A percentile compares a stretch with the other conserved stretches of the same genome.
phyloP scores from a whole-genome alignment of 768 basidiomycete species.

The Collybiopsis confluens region DNA sequence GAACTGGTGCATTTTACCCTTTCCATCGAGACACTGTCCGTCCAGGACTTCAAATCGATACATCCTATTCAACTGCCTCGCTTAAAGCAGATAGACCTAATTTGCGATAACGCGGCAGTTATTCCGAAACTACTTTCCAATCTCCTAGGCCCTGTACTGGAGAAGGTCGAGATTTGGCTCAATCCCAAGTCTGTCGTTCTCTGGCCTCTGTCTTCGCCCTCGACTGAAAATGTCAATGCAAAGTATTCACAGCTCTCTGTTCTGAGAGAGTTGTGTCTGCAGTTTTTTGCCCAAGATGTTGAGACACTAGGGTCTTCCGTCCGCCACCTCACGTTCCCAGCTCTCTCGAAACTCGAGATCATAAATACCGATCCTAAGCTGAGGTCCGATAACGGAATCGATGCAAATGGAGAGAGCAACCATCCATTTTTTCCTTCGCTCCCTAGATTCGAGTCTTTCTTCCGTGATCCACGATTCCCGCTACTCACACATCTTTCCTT shows the following conservation, averaged over 20 bases:
- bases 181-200: background rate
- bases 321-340: conserved; percentile 41
- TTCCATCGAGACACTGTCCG: conserved; percentile 36
- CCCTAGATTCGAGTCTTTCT: conserved; percentile 47
- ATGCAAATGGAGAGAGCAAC: too few relatives aligned
- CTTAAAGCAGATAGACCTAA: conserved; percentile 45
- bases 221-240: background rate
- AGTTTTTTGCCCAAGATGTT: conserved; percentile 28
- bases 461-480: conserved; percentile 52
- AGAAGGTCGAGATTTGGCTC: conserved; percentile 41
- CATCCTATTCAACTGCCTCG: conserved; percentile 27
- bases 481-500: conserved; percentile 48
- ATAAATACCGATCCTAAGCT: conserved; percentile 29
- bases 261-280: conserved; percentile 40
- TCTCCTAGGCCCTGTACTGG: conserved; percentile 33
- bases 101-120: conserved; percentile 37
- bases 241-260: conserved; percentile 23
- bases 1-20: conserved; percentile 40
- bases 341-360: conserved; percentile 41
- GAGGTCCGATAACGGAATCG: conserved; percentile 17
- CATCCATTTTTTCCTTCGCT: conserved; percentile 25
- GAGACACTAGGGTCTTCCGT: conserved; percentile 34
- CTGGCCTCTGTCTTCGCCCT: background rate
- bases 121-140: conserved; percentile 40
- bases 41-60: conserved; percentile 21